Evolutionary conservation across 768 basidiomycete species (phyloP), one percentile per base, ranked within the genome.

Genomic region (Boletus subcaerulescens): DNA sequence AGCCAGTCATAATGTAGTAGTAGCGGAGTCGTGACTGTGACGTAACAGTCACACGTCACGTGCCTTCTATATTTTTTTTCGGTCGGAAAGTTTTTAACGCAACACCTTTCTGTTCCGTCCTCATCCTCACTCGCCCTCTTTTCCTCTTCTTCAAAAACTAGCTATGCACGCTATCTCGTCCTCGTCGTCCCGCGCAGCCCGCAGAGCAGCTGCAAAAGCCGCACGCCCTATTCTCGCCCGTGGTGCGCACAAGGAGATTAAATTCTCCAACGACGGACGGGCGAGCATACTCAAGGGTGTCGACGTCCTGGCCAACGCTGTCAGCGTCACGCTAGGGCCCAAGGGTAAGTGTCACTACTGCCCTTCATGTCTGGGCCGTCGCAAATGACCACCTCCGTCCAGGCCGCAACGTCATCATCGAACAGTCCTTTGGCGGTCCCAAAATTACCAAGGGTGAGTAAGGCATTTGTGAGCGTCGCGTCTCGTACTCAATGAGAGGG

Each of bases 351-450:
- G 1, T 2, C 1, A 10, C 39, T 15, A 1, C 26, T 5, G 3
- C 3, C 17, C 1, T 14, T 29, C 26, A 11, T 18, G 11, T 32
- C 13, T 18, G 1, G 6, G 6, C 10, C 15, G 8, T 11, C 29
- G 44, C 52, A 57, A 56, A 59, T 65, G 50, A 68, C 60, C 42
- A 43, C 36, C 33, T 55, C 26, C 24, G 31, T 45, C 3, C 12
- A 92, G 93, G 93, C 63, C 85, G 95, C 68, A 99, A 97, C 73
- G 96, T 98, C 69, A 98, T 98, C 77, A 97, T 98, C 66, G 96
- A 98, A 76, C 90, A 93, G 77, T 80, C 88, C 42, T 93, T 81
- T 65, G 91, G 91, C 60, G 87, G 89, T 33, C 90, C 91, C 47
- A 94, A 97, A 77, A 97, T 98, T 71, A 98, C 95, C 65, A 98